Evolutionary conservation across 169 alveolate genomes (phyloP).

Genomic region (Neospora caninum): DNA sequence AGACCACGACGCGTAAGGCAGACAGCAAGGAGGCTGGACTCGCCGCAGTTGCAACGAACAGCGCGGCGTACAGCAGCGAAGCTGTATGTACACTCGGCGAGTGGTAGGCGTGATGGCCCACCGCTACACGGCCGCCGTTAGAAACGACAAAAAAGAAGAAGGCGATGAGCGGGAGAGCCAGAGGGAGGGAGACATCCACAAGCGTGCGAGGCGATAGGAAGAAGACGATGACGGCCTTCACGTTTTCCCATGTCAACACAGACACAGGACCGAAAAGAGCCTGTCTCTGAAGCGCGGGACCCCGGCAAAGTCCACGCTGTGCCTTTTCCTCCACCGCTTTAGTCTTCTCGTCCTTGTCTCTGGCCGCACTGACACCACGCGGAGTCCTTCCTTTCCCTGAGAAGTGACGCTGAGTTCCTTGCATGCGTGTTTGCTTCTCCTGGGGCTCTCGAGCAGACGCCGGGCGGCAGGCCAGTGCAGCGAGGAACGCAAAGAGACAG

Average conservation of each 20-base stretch:
- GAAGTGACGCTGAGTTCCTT: background rate
- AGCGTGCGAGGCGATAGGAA: background rate
- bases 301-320: background rate
- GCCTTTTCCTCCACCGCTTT: background rate
- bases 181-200: background rate
- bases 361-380: background rate
- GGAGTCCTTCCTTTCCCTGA: background rate
- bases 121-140: background rate
- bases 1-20: background rate
- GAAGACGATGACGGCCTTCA: background rate
- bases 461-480: background rate
- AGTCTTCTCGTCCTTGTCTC: background rate
- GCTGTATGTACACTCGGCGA: slow-evolving; percentile 19
- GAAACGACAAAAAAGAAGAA: background rate
- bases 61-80: background rate
- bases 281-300: background rate
- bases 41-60: background rate
- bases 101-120: slow-evolving; percentile 23
- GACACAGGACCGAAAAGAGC: background rate
- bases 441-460: background rate
- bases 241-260: background rate
- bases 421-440: background rate
- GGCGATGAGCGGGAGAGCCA: background rate
- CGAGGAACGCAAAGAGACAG: background rate
- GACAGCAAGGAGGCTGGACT: background rate